These are phyloP conservation scores for Arabis hirsuta DNA, from an alignment of 345 rosid species.

Conservation along the genomic window DNA sequence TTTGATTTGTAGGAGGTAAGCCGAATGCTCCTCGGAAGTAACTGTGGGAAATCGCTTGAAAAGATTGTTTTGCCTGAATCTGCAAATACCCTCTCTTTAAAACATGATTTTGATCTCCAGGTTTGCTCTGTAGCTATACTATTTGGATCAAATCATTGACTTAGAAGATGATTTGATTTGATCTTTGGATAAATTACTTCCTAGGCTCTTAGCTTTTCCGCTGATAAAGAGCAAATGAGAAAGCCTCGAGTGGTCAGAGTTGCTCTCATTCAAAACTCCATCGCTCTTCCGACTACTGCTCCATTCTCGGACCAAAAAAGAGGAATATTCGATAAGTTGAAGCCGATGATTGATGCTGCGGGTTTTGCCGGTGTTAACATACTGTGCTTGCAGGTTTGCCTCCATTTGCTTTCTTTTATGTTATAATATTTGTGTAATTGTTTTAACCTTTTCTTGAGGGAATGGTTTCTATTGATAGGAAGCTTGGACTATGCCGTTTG, in stretches of 20 bases:
- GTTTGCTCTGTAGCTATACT: conserved; percentile 35
- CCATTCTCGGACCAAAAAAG: conserved; percentile 67
- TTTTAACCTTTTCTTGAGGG: neutral
- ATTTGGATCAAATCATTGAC: conserved; percentile 5
- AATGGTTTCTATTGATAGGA: conserved; percentile 50
- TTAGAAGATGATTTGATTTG: conserved; percentile 17
- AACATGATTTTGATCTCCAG: conserved; percentile 84
- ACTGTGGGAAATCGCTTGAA: conserved; percentile 70
- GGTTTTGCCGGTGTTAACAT: conserved; percentile 91
- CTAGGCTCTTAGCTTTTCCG: conserved; percentile 70
- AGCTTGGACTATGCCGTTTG: conserved; percentile 99
- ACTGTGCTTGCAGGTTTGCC: conserved; percentile 77
- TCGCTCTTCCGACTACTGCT: conserved; percentile 80
- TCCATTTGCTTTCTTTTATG: conserved; percentile 6
- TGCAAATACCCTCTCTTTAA: conserved; percentile 57
- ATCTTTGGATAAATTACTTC: conserved; percentile 23
- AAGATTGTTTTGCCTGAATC: conserved; percentile 55
- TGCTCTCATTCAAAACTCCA: conserved; percentile 88
- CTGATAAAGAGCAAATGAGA: conserved; percentile 77
- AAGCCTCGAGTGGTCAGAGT: conserved; percentile 81
- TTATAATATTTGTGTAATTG: neutral
- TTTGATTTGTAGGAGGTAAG: conserved; percentile 72
- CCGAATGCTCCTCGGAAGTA: conserved; percentile 74
- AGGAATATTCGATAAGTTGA: conserved; percentile 70
- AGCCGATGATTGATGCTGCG: conserved; percentile 79